Conservation (phyloP, 2,329 filamentous ascomycete species). For the Pyrenophora tritici-repentis region DNA sequence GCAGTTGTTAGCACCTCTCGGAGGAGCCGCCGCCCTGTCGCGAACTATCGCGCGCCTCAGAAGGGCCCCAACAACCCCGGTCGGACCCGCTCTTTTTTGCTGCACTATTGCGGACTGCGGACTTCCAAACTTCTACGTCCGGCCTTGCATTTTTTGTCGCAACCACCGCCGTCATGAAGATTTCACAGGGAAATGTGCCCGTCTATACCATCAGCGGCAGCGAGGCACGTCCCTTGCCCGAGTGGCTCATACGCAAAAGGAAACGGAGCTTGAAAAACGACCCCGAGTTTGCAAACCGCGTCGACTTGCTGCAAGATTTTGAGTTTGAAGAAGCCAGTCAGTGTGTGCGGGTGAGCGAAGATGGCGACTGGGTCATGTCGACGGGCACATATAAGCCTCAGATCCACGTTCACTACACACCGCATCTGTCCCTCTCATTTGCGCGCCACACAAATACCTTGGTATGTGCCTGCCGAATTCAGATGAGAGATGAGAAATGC, state of each 20-base stretch:
- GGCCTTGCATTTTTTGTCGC: not conserved
- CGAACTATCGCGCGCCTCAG: not conserved
- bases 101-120: not conserved
- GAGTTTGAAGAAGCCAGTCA: conserved; percentile 95
- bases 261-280: conserved; percentile 89
- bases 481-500: no score
- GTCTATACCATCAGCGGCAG: conserved; percentile 96
- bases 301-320: conserved; percentile 96
- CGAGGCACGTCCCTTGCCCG: conserved; percentile 83
- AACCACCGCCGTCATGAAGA: conserved; percentile 65
- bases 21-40: not conserved
- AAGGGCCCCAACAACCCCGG: not conserved
- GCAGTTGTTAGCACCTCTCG: not conserved
- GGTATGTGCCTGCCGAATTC: not conserved
- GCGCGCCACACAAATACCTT: conserved; percentile 88
- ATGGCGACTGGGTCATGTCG: conserved; percentile 78
- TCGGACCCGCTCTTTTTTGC: conserved; percentile 8
- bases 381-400: conserved; percentile 60
- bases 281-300: conserved; percentile 86
- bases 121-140: conserved; percentile 1
- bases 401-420: conserved; percentile 94
- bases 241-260: conserved; percentile 89
- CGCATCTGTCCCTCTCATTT: conserved; percentile 91
- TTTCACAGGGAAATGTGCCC: conserved; percentile 79
- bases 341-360: conserved; percentile 87